Conservation (phyloP, 768 basidiomycete species). For the Tulasnella calospora region DNA sequence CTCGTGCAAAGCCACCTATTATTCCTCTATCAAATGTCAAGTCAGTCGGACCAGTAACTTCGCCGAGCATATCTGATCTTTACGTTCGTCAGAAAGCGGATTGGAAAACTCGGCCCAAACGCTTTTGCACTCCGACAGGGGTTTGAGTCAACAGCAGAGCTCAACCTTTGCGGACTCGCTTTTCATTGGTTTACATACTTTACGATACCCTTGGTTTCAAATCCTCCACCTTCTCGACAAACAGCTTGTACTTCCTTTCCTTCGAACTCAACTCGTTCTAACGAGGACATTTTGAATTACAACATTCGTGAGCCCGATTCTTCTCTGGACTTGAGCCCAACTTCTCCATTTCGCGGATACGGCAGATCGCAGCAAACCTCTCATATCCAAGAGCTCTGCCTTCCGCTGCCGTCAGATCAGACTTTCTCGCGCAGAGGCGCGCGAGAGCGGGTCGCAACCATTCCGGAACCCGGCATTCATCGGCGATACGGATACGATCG, state of each 20-base stretch:
- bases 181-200: neutral
- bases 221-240: neutral
- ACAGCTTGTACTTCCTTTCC: neutral
- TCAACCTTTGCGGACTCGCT: neutral
- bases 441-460: neutral
- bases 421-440: neutral
- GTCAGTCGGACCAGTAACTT: neutral
- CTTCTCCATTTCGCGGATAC: neutral
- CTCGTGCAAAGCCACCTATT: neutral
- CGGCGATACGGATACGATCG: neutral
- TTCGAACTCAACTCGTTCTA: neutral
- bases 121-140: neutral
- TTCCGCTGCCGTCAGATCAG: neutral
- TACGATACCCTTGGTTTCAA: neutral
- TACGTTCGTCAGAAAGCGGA: neutral
- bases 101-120: neutral
- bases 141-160: neutral
- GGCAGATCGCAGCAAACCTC: conserved; percentile 3
- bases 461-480: neutral
- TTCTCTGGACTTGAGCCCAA: neutral
- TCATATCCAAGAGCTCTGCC: conserved; percentile 1
- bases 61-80: neutral
- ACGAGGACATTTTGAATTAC: neutral
- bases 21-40: neutral
- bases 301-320: neutral